Conservation (phyloP, 2,329 filamentous ascomycete genomes). For the Ceratocystis destructans region DNA sequence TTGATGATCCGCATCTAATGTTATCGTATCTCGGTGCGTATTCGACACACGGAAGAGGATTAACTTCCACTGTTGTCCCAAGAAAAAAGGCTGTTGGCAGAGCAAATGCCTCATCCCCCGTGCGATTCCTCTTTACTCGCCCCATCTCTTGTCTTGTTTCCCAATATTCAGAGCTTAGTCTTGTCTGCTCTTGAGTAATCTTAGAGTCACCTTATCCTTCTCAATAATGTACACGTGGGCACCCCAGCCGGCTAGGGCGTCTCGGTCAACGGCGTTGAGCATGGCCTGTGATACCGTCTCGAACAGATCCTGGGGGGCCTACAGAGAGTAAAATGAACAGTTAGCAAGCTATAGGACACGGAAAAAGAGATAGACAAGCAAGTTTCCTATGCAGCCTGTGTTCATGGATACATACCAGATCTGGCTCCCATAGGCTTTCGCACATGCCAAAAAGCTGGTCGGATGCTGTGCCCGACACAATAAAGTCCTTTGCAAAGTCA, state of each 20-base stretch:
- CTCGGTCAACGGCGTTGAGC: conserved; percentile 89
- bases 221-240: conserved; percentile 99
- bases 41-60: neutral
- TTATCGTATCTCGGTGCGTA: conserved; percentile 1
- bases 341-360: neutral
- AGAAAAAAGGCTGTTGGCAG: neutral
- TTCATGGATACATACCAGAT: conserved; percentile 55
- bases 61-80: neutral
- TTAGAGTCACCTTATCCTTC: conserved; percentile 99
- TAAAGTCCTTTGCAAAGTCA: conserved; percentile 99
- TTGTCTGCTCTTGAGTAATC: conserved; percentile 94
- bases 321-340: neutral
- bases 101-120: neutral
- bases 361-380: neutral
- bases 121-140: neutral
- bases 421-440: conserved; percentile 93
- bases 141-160: neutral
- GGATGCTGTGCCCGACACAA: conserved; percentile 88
- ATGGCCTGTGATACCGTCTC: conserved; percentile 96
- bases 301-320: conserved; percentile 89
- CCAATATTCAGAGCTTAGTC: conserved; percentile 42
- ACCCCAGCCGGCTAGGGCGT: conserved; percentile 94
- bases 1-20: conserved; percentile 13
- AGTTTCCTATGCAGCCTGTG: neutral
- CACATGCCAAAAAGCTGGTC: conserved; percentile 99